A percentile compares a stretch with the other conserved stretches of the same genome.
phyloP scores from a whole-genome alignment of 768 basidiomycete genomes.

The Amanita phalloides region DNA sequence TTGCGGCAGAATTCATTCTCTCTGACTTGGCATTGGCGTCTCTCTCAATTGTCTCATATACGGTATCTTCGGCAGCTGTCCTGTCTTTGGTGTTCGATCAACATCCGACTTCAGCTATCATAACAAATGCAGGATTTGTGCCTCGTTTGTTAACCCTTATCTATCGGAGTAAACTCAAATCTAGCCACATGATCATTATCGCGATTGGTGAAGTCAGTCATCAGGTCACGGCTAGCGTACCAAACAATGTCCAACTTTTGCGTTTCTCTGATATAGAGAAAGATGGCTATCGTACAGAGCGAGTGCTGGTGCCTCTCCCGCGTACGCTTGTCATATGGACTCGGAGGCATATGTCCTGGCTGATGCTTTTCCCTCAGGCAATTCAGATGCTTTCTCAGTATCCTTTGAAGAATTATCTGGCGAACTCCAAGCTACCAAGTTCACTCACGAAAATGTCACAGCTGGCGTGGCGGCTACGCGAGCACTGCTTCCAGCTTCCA shows the following conservation, averaged over 20 bases:
- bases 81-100: conserved; percentile 55
- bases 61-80: conserved; percentile 45
- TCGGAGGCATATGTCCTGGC: conserved; percentile 1
- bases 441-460: conserved; percentile 81
- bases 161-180: conserved; percentile 43
- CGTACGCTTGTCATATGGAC: conserved; percentile 29
- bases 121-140: conserved; percentile 58
- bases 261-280: conserved; percentile 65
- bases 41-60: conserved; percentile 59
- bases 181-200: conserved; percentile 45
- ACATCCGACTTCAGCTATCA: conserved; percentile 63
- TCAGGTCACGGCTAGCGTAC: conserved; percentile 33
- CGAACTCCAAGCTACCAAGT: conserved; percentile 45
- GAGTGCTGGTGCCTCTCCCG: conserved; percentile 32
- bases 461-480: conserved; percentile 80
- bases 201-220: conserved; percentile 57
- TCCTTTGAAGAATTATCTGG: conserved; percentile 45
- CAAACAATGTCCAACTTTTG: conserved; percentile 43
- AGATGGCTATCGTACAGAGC: conserved; percentile 43
- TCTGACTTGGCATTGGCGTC: conserved; percentile 70
- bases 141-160: conserved; percentile 62
- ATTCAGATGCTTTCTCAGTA: conserved; percentile 56
- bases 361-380: conserved; percentile 23
- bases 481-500: conserved; percentile 64
- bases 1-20: conserved; percentile 59